These are phyloP conservation scores for Themeda triandra DNA, from an alignment of 176 grass and related monocot genomes.

Conservation along the genomic window DNA sequence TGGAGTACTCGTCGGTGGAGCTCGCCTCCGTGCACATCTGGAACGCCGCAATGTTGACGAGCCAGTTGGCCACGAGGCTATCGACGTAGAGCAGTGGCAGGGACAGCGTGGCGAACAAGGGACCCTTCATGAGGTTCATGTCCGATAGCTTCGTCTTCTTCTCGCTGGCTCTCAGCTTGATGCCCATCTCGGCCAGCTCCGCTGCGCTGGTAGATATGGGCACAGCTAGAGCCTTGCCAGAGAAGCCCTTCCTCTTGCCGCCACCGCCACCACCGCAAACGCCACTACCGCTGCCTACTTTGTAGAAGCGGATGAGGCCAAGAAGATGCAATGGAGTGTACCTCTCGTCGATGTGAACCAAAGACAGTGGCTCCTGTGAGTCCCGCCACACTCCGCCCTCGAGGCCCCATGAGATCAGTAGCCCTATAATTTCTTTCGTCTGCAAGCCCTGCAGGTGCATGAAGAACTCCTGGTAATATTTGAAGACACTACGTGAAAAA, in stretches of 20 bases:
- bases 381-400: no score
- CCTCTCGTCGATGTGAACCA: no score
- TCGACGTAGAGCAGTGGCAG: not conserved
- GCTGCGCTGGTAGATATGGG: not conserved
- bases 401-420: no score
- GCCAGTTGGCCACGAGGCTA: not conserved
- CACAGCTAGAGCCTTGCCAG: not conserved
- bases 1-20: not conserved
- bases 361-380: no score
- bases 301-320: not conserved
- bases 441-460: no score
- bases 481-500: no score
- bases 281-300: not conserved
- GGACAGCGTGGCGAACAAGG: not conserved
- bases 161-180: not conserved
- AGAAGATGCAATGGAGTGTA: not conserved
- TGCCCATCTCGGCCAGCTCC: not conserved
- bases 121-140: not conserved
- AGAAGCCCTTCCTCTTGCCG: not conserved
- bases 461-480: no score
- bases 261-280: accelerated
- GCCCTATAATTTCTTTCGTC: no score
- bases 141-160: not conserved
- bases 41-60: not conserved
- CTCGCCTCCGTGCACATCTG: not conserved